These are phyloP conservation scores for Phyllosticta ampelicida DNA, from an alignment of 2,329 filamentous ascomycete species.

Conservation along the genomic window DNA sequence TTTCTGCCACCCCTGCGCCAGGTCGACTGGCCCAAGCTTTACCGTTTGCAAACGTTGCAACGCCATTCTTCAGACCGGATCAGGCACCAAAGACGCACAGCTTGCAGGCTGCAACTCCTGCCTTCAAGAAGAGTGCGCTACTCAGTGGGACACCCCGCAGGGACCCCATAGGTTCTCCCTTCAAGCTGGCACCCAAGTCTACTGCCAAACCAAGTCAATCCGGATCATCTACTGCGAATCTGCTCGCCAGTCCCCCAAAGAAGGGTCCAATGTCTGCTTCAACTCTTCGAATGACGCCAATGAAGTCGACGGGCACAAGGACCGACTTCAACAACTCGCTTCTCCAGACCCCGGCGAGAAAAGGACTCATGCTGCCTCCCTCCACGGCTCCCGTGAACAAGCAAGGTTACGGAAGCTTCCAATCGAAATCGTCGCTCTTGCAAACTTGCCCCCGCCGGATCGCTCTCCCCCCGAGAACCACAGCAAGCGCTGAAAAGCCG, in stretches of 20 bases:
- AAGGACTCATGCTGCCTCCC: constrained; percentile 9
- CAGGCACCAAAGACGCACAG: background rate
- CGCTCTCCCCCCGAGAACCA: constrained; percentile 3
- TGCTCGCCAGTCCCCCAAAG: constrained; percentile 7
- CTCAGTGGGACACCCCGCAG: constrained; percentile 10
- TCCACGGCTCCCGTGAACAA: constrained; percentile 9
- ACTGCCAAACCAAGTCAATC: background rate
- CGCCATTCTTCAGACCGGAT: constrained; percentile 6
- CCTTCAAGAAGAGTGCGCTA: constrained; percentile 5
- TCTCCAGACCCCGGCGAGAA: constrained; percentile 10
- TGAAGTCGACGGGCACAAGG: constrained; percentile 3
- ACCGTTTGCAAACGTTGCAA: constrained; percentile 4
- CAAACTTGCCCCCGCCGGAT: constrained; percentile 11
- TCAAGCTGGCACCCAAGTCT: constrained; percentile 9
- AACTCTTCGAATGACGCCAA: background rate
- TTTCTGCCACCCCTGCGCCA: background rate
- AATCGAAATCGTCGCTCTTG: constrained; percentile 6
- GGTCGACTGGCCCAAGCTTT: background rate
- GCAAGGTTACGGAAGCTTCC: background rate
- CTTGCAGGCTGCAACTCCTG: constrained; percentile 2
- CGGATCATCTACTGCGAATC: background rate
- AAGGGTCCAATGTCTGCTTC: constrained; percentile 1
- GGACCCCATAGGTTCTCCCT: constrained; percentile 5
- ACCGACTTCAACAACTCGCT: background rate
- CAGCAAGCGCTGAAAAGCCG: background rate